Percentiles rank a stretch among this genome's conserved stretches.
phyloP scores from a whole-genome alignment of 2,329 filamentous ascomycete species.

The Pseudogymnoascus sp. region DNA sequence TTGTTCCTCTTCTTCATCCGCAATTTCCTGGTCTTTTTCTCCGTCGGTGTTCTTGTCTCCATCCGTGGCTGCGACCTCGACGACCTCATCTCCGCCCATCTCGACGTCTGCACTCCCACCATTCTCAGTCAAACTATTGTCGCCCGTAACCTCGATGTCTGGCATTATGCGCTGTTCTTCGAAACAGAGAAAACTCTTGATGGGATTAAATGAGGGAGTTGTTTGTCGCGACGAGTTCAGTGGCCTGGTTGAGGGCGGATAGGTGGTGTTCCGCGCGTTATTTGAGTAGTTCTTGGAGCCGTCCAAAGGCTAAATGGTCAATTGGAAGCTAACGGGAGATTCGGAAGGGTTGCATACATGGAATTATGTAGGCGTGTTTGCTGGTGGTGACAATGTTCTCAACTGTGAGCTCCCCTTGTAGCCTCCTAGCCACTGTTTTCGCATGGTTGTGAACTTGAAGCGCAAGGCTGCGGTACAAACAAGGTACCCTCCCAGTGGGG shows the following conservation, averaged over 20 bases:
- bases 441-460: background rate
- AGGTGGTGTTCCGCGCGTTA: too few relatives aligned
- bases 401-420: background rate
- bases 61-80: constrained; percentile 21
- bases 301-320: background rate
- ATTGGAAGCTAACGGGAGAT: background rate
- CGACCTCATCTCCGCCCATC: constrained; percentile 22
- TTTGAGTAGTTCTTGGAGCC: background rate
- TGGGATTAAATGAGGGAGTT: background rate
- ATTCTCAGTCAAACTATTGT: constrained; percentile 13
- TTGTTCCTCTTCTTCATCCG: constrained; percentile 15
- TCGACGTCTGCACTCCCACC: constrained; percentile 20
- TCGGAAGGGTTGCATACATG: background rate
- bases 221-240: background rate
- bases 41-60: constrained; percentile 14
- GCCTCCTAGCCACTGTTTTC: background rate
- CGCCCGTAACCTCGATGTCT: constrained; percentile 16
- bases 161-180: constrained; percentile 18
- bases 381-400: background rate
- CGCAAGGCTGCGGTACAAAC: background rate
- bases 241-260: background rate
- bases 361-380: background rate
- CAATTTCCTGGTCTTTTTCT: constrained; percentile 20
- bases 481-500: background rate
- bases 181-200: background rate